These are phyloP conservation scores for Drosera spatulata DNA, from an alignment of 179 eudicot species.

Conservation along the genomic window DNA sequence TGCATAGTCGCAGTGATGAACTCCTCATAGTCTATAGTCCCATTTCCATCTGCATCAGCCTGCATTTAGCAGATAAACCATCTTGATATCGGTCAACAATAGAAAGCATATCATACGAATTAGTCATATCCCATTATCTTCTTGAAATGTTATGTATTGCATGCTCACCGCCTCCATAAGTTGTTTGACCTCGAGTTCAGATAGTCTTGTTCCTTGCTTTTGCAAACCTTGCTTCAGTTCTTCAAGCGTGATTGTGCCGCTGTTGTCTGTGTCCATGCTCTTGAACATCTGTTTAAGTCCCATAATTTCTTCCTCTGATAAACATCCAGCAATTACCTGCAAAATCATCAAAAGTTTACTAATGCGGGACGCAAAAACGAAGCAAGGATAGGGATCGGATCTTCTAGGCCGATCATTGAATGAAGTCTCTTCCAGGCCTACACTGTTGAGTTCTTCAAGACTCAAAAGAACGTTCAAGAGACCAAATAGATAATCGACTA, in stretches of 20 bases:
- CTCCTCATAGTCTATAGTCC: constrained; percentile 69
- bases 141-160: no score
- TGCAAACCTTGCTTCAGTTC: constrained; percentile 62
- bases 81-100: not conserved
- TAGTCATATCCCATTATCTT: no score
- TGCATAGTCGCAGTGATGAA: constrained; percentile 84
- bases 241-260: constrained; percentile 67
- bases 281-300: constrained; percentile 75
- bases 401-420: no score
- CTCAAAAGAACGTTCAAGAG: no score
- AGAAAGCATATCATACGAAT: not conserved
- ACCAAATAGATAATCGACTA: no score
- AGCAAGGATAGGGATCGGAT: no score
- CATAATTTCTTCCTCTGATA: constrained; percentile 80
- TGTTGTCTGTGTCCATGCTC: constrained; percentile 67
- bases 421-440: no score
- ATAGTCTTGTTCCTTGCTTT: constrained; percentile 56
- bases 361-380: no score
- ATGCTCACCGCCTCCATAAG: constrained; percentile 73
- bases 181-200: constrained; percentile 61
- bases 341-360: no score
- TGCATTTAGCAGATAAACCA: constrained; percentile 5
- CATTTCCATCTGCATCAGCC: constrained; percentile 86
- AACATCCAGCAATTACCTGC: constrained; percentile 74
- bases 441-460: no score